Base-by-base conservation (phyloP, 2,329 filamentous ascomycete genomes). In the Mariannaea elegans region DNA sequence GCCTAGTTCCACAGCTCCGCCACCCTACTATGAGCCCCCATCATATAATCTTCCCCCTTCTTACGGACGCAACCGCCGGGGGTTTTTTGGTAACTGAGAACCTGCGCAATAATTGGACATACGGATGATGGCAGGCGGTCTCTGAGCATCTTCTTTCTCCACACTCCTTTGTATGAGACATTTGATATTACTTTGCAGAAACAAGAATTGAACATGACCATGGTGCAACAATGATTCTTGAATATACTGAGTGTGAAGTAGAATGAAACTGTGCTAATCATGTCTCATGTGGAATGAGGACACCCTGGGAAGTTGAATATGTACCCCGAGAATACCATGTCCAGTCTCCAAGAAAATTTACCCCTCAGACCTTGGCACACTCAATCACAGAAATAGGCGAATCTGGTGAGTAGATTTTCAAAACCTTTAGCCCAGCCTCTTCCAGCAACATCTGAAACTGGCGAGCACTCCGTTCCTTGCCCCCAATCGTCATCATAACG, bases 401-500 rank as follows among this genome's bases (percentile, higher is more conserved):
- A 1, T 59, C 41, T 7, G 39, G 10, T 14, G 53, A 27, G 54
- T 66, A 47, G 12, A 72, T 62, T 29, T 65, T 57, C 13, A 59
- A 47, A n/a, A 76, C 68, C 52, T 38, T 62, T 34, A 76, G 50
- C 7, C 72, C 74, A 2, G 70, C 72, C 41, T 56, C 50, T 5
- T 45, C 50, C 3, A 67, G 58, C 8, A 77, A 48, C 1, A 59
- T 18, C 19, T 67, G 54, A 59, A 72, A 76, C 16, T 64, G 63
- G 10, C 63, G 56, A n/a, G 66, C 52, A 7, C 68, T 71, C 10
- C 74, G 64, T 65, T 77, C 71, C 56, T 76, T 77, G 19, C 74
- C 74, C 14, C 73, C 74, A 21, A 74, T 59, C 13, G 62, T 65
- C 48, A 70, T 32, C 73, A 76, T 75, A 32, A 70, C 62, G 29